A percentile compares a stretch with the other conserved stretches of the same genome.
Conservation (phyloP, 2,329 filamentous ascomycete genomes). For the Pseudocercospora fuligena region DNA sequence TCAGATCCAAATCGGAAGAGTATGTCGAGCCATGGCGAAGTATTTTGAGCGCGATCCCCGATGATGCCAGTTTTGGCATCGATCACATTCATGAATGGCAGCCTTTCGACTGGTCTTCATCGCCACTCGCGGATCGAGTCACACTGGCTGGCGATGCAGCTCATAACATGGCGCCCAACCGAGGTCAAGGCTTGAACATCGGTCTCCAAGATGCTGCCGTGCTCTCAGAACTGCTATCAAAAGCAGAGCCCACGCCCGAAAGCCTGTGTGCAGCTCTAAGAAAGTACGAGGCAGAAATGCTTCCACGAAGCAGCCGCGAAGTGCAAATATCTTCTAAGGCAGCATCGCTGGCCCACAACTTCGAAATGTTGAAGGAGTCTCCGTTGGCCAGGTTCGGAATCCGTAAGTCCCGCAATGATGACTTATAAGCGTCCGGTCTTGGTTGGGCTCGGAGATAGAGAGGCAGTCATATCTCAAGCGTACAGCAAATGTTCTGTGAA, state of each 20-base stretch:
- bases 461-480: neutral
- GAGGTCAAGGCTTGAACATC: slow-evolving; percentile 22
- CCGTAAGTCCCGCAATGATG: slow-evolving; percentile 12
- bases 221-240: slow-evolving; percentile 2
- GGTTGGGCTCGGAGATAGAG: neutral
- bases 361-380: slow-evolving; percentile 20
- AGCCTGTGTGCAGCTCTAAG: slow-evolving; percentile 5
- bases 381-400: slow-evolving; percentile 21
- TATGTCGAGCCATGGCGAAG: slow-evolving; percentile 25
- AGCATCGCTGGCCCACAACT: slow-evolving; percentile 23
- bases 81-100: slow-evolving; percentile 19
- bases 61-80: slow-evolving; percentile 17
- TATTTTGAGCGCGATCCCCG: slow-evolving; percentile 14
- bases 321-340: slow-evolving; percentile 15
- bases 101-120: slow-evolving; percentile 21
- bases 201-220: slow-evolving; percentile 21
- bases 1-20: slow-evolving; percentile 19
- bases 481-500: slow-evolving; percentile 8
- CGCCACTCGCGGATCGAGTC: slow-evolving; percentile 16
- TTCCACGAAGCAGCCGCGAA: slow-evolving; percentile 13
- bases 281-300: slow-evolving; percentile 25
- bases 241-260: neutral
- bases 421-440: neutral
- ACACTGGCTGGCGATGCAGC: slow-evolving; percentile 29
- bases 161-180: slow-evolving; percentile 20